Conservation (phyloP, 169 alveolate species). For the Eimeria falciformis region DNA sequence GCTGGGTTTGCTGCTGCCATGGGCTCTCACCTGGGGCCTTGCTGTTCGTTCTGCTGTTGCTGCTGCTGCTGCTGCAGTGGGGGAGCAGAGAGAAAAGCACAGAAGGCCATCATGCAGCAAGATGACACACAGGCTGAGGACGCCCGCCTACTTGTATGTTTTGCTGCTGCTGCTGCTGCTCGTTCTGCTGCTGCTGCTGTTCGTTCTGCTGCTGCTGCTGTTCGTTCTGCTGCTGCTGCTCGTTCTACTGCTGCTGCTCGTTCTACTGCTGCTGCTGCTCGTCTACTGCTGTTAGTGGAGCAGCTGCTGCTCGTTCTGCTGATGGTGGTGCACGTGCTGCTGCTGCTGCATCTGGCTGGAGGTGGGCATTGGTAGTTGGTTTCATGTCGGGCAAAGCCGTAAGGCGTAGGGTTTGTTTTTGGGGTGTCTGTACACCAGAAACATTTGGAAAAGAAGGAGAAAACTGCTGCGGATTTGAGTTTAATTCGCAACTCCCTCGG, state of each 20-base stretch:
- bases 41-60: slow-evolving; percentile 6
- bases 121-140: slow-evolving; percentile 61
- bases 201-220: neutral
- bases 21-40: neutral
- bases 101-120: slow-evolving; percentile 62
- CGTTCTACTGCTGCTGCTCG: neutral
- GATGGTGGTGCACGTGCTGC: neutral
- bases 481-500: slow-evolving; percentile 87
- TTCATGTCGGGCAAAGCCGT: no score
- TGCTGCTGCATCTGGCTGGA: no score
- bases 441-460: slow-evolving; percentile 60
- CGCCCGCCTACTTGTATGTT: neutral
- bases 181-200: neutral
- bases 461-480: slow-evolving; percentile 83
- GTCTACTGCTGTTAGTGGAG: neutral
- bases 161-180: slow-evolving; percentile 33
- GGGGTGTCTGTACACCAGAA: slow-evolving; percentile 29
- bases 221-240: neutral
- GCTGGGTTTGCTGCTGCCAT: neutral
- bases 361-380: no score
- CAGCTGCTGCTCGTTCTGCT: neutral
- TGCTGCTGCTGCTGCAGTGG: slow-evolving; percentile 64
- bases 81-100: slow-evolving; percentile 52
- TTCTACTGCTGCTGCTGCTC: neutral
- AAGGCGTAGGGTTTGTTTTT: neutral